These are phyloP conservation scores for Dipodascus albidus DNA, from an alignment of 805 yeast species.

Conservation along the genomic window DNA sequence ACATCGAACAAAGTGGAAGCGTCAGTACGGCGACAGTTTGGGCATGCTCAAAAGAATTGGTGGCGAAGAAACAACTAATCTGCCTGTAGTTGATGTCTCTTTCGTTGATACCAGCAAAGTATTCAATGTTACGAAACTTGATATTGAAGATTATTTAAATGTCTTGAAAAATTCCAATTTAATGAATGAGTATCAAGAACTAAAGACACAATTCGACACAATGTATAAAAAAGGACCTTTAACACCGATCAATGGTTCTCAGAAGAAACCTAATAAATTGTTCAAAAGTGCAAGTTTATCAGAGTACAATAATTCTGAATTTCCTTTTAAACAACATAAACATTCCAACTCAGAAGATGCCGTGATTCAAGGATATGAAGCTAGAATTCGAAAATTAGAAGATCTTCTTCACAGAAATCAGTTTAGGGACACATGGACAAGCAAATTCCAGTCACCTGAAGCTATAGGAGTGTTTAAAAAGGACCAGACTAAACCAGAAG, in stretches of 20 bases:
- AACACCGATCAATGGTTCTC: constrained; percentile 4
- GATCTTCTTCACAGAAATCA: constrained; percentile 65
- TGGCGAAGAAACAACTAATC: constrained; percentile 4
- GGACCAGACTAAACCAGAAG: background rate
- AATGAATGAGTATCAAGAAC: constrained; percentile 16
- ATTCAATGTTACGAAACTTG: constrained; percentile 8
- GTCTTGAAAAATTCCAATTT: constrained; percentile 15
- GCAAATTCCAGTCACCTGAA: background rate
- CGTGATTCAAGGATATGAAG: constrained; percentile 49
- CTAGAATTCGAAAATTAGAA: constrained; percentile 67
- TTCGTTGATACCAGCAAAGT: constrained; percentile 5
- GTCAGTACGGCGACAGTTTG: constrained; percentile 37
- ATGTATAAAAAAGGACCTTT: constrained; percentile 5
- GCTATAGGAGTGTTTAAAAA: background rate
- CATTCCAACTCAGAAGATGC: constrained; percentile 12
- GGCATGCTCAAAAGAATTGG: constrained; percentile 1
- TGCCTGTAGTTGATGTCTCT: constrained; percentile 16
- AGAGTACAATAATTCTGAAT: constrained; percentile 2
- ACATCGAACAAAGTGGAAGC: constrained; percentile 50
- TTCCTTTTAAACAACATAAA: background rate
- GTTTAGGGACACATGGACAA: constrained; percentile 6
- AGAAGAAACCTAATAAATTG: constrained; percentile 4
- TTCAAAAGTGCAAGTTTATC: constrained; percentile 6
- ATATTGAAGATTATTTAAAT: constrained; percentile 15
- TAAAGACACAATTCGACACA: constrained; percentile 6